Base-by-base conservation (phyloP, 768 basidiomycete genomes). In the Cystofilobasidium macerans region DNA sequence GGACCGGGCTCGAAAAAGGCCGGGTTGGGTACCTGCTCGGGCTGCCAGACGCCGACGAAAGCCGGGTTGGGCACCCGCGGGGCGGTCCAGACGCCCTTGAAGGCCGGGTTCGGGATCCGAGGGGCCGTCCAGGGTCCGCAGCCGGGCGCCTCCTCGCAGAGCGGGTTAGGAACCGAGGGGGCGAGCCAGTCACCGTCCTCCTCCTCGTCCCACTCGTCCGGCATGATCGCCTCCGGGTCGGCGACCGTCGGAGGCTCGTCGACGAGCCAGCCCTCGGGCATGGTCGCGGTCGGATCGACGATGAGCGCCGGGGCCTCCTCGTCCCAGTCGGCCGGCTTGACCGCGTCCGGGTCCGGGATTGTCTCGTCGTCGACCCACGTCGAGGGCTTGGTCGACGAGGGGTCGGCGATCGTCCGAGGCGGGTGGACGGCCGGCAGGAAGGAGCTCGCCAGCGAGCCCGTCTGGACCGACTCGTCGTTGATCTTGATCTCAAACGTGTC, bases 11-110 rank as follows among this genome's bases (percentile, higher is more conserved):
- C 89, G 77, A 88, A 99, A 83, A 81, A 95, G 73, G 79, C 79
- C 16, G 93, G 89, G 83, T 97, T 97, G 74, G 84, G 60, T 71
- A 99, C 91, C 84, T 88, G 85, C 71, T 85, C 84, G 59, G 95
- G 89, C 40, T 84, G 81, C 95, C 95, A 99, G 68, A 83, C 81
- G 72, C 95, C 95, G 78, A 88, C 94, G 86, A 98, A 99, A 48
- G 78, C 92, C 22, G 95, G 95, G 83, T 99, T 98, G 78, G 91
- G 86, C 73, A 98, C 88, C 81, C 86, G 81, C 65, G 94, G 92
- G 20, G 93, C 84, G 59, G 83, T 86, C 95, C 95, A 99, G 77
- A 91, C 93, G 81, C 95, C 95, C 84, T 93, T 95, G 85, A 90
- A 99, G 40, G 79, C 82, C 56, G 93, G 92, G 82, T 97, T 97